Percentiles rank a stretch among this genome's conserved stretches.
phyloP scores from a whole-genome alignment of 1,284 basidiomycete genomes.

The Neonothopanus nambi region DNA sequence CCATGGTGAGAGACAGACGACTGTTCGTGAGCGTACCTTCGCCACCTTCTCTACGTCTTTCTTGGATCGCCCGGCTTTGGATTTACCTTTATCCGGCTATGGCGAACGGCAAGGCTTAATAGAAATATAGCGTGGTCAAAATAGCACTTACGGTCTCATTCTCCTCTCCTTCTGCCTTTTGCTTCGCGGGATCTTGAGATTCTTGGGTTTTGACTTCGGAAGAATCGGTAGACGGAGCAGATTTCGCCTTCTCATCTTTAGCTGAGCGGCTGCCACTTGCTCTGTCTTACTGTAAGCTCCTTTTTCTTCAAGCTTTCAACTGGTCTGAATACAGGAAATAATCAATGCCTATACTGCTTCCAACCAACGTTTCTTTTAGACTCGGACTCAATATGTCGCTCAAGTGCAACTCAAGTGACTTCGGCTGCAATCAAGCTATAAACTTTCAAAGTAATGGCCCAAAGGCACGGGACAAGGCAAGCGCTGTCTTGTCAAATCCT shows the following conservation, averaged over 20 bases:
- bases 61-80: conserved; percentile 40
- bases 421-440: too few relatives aligned
- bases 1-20: neutral
- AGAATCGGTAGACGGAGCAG: conserved; percentile 12
- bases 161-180: conserved; percentile 34
- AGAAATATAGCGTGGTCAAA: neutral
- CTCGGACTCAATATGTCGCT: too few relatives aligned
- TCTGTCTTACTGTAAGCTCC: too few relatives aligned
- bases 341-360: too few relatives aligned
- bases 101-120: neutral
- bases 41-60: conserved; percentile 64
- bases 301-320: too few relatives aligned
- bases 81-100: conserved; percentile 10
- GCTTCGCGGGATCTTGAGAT: conserved; percentile 27
- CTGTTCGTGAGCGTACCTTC: conserved; percentile 45
- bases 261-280: conserved; percentile 19
- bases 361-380: too few relatives aligned
- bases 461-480: too few relatives aligned
- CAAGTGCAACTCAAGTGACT: too few relatives aligned
- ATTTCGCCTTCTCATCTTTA: conserved; percentile 30
- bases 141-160: conserved; percentile 34
- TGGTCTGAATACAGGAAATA: too few relatives aligned
- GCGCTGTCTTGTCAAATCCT: too few relatives aligned
- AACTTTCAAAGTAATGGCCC: too few relatives aligned
- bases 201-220: neutral